Evolutionary conservation across 2,329 filamentous ascomycete genomes (phyloP).

Genomic region (Aspergillus amoenus): DNA sequence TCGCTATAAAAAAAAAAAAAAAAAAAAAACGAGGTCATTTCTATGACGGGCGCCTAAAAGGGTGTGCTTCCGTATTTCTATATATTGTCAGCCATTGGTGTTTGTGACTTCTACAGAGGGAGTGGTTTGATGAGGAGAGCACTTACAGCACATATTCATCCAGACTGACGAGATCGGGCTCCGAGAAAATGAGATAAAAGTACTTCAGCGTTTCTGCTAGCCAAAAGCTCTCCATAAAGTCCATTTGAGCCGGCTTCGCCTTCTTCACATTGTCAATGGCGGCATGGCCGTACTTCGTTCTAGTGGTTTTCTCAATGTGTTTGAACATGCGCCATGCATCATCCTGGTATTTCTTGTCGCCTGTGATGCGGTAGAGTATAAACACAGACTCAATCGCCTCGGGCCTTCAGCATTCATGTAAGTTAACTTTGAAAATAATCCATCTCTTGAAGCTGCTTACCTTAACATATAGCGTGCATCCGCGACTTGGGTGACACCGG

Average conservation of each 20-base stretch:
- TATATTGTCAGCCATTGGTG: background rate
- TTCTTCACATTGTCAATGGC: constrained; percentile 44
- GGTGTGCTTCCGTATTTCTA: constrained; percentile 44
- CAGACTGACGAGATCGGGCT: constrained; percentile 39
- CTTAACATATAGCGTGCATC: constrained; percentile 33
- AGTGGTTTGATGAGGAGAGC: background rate
- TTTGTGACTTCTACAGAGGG: background rate
- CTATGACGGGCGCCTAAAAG: constrained; percentile 30
- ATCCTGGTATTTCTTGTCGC: constrained; percentile 49
- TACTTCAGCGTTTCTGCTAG: constrained; percentile 48
- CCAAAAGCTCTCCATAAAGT: constrained; percentile 49
- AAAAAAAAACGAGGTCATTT: background rate
- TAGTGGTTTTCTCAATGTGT: constrained; percentile 44
- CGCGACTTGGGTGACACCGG: constrained; percentile 27
- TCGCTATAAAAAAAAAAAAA: background rate
- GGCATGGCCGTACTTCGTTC: constrained; percentile 45
- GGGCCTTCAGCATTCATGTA: constrained; percentile 34
- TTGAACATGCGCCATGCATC: constrained; percentile 53
- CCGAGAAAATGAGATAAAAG: constrained; percentile 46
- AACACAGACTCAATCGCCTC: constrained; percentile 64
- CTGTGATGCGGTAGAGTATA: constrained; percentile 60
- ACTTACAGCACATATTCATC: constrained; percentile 47
- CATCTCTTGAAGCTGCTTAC: constrained; percentile 16
- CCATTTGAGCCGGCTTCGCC: constrained; percentile 25
- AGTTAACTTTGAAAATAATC: background rate